A percentile compares a stretch with the other conserved stretches of the same genome.
Conservation (phyloP, 306 rosid genomes). For the Prunus dulcis region DNA sequence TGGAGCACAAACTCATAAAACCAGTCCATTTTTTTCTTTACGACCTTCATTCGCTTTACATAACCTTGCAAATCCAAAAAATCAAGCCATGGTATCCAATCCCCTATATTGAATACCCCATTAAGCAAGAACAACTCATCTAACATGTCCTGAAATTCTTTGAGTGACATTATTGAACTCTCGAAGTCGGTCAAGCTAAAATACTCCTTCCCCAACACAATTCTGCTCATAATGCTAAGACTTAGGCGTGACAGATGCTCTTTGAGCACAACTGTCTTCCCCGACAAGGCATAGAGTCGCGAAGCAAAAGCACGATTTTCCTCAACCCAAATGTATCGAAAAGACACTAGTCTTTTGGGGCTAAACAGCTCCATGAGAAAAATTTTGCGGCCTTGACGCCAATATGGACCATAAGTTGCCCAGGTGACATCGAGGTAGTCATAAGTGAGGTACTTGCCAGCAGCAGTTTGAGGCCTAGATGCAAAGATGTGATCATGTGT, state of each 20-base stretch:
- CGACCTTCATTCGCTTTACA: conserved; percentile 30
- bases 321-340: conserved; percentile 10
- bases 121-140: conserved; percentile 22
- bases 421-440: conserved; percentile 19
- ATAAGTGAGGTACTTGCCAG: conserved; percentile 26
- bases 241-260: conserved; percentile 14
- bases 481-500: conserved; percentile 29
- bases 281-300: neutral
- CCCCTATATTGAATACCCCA: conserved; percentile 31
- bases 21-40: conserved; percentile 14
- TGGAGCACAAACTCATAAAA: conserved; percentile 18
- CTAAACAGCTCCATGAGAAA: conserved; percentile 27
- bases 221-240: conserved; percentile 23
- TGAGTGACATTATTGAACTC: neutral
- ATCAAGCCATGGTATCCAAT: conserved; percentile 33
- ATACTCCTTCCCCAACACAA: conserved; percentile 29
- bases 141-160: conserved; percentile 21
- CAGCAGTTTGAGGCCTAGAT: conserved; percentile 32
- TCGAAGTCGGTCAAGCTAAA: conserved; percentile 8
- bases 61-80: conserved; percentile 37
- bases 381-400: conserved; percentile 36
- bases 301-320: conserved; percentile 14
- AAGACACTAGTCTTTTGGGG: conserved; percentile 20
- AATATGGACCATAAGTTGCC: conserved; percentile 28
- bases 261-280: conserved; percentile 15